A percentile compares a stretch with the other conserved stretches of the same genome.
These are phyloP conservation scores for Pneumocystis murina DNA, from an alignment of 1,139 yeast species.

Conservation along the genomic window DNA sequence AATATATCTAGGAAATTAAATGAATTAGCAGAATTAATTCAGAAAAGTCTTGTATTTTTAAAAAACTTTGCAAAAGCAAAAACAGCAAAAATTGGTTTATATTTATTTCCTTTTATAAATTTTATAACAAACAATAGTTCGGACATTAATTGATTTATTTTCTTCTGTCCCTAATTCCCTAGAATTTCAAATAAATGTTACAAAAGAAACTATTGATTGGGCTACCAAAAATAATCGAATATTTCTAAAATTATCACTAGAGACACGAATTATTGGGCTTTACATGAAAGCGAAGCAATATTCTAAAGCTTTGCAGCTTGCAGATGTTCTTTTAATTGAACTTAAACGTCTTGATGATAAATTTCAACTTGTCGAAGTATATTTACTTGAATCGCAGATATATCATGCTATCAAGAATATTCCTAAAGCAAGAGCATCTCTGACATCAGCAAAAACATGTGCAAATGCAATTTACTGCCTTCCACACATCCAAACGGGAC, in stretches of 20 bases:
- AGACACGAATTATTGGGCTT: slow-evolving; percentile 65
- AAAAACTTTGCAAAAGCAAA: slow-evolving; percentile 76
- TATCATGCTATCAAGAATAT: slow-evolving; percentile 84
- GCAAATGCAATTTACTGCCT: slow-evolving; percentile 95
- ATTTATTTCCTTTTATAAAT: not conserved
- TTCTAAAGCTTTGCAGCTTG: slow-evolving; percentile 58
- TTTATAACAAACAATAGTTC: slow-evolving; percentile 15
- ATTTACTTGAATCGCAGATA: slow-evolving; percentile 75
- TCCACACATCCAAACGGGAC: slow-evolving; percentile 82
- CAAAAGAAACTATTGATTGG: slow-evolving; percentile 77
- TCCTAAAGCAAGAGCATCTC: slow-evolving; percentile 83
- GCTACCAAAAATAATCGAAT: slow-evolving; percentile 69
- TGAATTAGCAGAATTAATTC: slow-evolving; percentile 46
- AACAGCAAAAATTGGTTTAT: slow-evolving; percentile 37
- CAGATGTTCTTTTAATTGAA: slow-evolving; percentile 59
- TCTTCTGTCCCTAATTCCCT: slow-evolving; percentile 53
- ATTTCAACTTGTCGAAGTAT: slow-evolving; percentile 87
- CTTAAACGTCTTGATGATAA: slow-evolving; percentile 92
- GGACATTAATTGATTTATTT: slow-evolving; percentile 55
- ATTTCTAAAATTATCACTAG: slow-evolving; percentile 76
- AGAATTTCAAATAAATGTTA: slow-evolving; percentile 58
- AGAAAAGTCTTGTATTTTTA: slow-evolving; percentile 56
- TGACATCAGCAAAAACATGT: slow-evolving; percentile 89
- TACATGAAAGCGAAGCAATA: slow-evolving; percentile 50
- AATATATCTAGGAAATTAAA: slow-evolving; percentile 20